phyloP scores from a whole-genome alignment of 2,329 filamentous ascomycete species.

The Rhinocladiella mackenziei region DNA sequence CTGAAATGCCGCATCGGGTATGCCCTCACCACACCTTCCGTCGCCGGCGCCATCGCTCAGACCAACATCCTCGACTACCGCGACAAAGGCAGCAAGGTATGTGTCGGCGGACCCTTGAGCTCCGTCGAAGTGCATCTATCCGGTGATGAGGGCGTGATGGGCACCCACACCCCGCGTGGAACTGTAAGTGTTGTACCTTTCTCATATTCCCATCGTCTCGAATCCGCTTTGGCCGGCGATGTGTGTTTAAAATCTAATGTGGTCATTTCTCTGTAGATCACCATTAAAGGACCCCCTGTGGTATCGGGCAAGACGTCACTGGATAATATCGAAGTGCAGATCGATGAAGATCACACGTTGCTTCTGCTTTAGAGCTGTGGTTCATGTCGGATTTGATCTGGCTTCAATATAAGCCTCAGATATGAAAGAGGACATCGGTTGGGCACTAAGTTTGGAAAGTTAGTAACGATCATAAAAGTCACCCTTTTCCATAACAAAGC shows the following conservation, averaged over 20 bases:
- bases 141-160: conserved; percentile 34
- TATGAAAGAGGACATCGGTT: too few species aligned
- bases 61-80: conserved; percentile 87
- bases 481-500: too few species aligned
- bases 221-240: too few species aligned
- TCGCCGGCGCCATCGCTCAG: conserved; percentile 88
- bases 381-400: too few species aligned
- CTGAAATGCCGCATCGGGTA: conserved; percentile 78
- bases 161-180: conserved; percentile 49
- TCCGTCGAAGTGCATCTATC: conserved; percentile 70
- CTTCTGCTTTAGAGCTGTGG: conserved; percentile 9
- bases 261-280: conserved; percentile 12
- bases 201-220: too few species aligned
- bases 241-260: neutral
- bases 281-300: conserved; percentile 25
- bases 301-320: conserved; percentile 21
- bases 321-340: conserved; percentile 15
- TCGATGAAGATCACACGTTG: conserved; percentile 25
- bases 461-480: too few species aligned
- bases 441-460: too few species aligned
- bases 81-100: conserved; percentile 40
- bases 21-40: conserved; percentile 71
- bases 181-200: conserved; percentile 50
- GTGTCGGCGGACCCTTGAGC: conserved; percentile 76
- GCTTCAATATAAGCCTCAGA: too few species aligned